Evolutionary conservation across 1,284 basidiomycete genomes (phyloP), one percentile per base, ranked within the genome.

Genomic region (Sporisorium iseilematis-ciliati): DNA sequence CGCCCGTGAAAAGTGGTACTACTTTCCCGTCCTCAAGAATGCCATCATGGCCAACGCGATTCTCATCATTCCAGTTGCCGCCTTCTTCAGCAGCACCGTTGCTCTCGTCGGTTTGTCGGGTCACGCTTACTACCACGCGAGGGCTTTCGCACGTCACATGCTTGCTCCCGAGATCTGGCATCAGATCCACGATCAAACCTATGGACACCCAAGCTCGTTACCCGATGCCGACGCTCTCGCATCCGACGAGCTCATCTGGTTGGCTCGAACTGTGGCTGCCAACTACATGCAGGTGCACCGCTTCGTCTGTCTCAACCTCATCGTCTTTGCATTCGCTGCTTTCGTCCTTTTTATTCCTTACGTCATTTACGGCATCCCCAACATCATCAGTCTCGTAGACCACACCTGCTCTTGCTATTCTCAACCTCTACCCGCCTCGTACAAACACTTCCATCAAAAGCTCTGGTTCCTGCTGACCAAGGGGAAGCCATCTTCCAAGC

Each of bases 171-270:
- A 50, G 2, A 10, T 67, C 18, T 25, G 31, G 26, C 7, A 2
- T 4, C 40, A 55, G 12, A 45, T 60, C 4, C 5, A 8, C 7
- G 8, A 57, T 2, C 25, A 29, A 2, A 25, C 25, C 10, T 33
- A 33, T 10, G 42, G 23, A 4, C 33, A 21, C 1, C 31, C 58
- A 0, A 3, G 3, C n/a, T 7, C 43, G 29, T 33, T 68, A 7
- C n/a, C 18, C 4, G 29, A 43, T 14, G 23, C 33, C 18, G 20
- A 56, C 21, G 25, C n/a, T 2, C 11, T 51, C 8, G 61, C 66
- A 0, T 54, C 65, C 4, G 65, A 68, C 38, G 59, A 68, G 29
- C 46, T 65, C 14, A 20, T 65, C 40, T 65, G 63, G 63, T 16
- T 35, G 3, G 56, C 63, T 1, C 56, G 63, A 12, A 33, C 11